These are phyloP conservation scores for Annulohypoxylon bovei DNA, from an alignment of 495 filamentous ascomycete species.

Conservation along the genomic window DNA sequence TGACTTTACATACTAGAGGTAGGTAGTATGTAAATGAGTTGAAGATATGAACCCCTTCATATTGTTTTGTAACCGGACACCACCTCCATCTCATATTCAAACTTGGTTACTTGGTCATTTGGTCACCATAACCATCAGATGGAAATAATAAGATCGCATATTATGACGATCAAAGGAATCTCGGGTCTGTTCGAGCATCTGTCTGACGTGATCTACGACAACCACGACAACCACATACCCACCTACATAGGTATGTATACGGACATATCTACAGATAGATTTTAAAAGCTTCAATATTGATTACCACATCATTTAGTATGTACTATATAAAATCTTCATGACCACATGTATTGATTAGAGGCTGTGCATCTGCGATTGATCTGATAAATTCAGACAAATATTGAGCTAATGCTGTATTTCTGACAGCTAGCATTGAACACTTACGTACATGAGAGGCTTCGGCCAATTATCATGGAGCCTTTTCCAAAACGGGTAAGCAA, in stretches of 20 bases:
- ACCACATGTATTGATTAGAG: background rate
- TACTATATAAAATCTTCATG: constrained; percentile 6
- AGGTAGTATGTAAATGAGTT: too few relatives aligned
- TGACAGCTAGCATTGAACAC: background rate
- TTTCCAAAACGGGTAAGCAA: constrained; percentile 24
- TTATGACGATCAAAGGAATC: constrained; percentile 13
- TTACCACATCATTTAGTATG: constrained; percentile 5
- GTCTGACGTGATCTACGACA: constrained; percentile 12
- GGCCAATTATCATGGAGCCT: constrained; percentile 17
- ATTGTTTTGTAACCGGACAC: constrained; percentile 21
- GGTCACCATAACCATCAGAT: background rate
- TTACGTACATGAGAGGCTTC: constrained; percentile 3
- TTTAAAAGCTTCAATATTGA: constrained; percentile 1
- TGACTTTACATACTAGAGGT: too few relatives aligned
- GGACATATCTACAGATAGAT: background rate
- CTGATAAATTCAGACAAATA: constrained; percentile 24
- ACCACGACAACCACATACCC: constrained; percentile 8
- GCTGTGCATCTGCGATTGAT: constrained; percentile 1
- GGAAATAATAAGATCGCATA: background rate
- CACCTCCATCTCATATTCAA: background rate
- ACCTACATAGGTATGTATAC: too few relatives aligned
- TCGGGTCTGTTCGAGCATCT: background rate
- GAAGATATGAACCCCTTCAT: constrained; percentile 20
- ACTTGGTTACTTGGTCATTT: background rate
- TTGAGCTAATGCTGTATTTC: background rate